phyloP scores from a whole-genome alignment of 495 filamentous ascomycete species.

The Penicillium verhagenii region DNA sequence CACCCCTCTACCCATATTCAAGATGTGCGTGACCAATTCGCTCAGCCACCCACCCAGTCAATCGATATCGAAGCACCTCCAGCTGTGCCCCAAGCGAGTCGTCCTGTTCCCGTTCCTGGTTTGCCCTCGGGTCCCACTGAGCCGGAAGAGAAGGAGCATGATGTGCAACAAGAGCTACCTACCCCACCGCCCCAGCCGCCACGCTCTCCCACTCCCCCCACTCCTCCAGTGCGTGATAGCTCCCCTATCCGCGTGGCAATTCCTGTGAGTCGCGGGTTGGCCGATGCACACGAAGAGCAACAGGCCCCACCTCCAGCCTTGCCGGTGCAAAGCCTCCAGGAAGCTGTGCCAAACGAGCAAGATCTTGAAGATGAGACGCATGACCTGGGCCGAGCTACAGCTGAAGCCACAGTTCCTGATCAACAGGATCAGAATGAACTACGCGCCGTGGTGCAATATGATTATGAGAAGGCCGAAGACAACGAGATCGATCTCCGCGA shows the following conservation, averaged over 20 bases:
- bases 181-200: constrained; percentile 57
- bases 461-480: constrained; percentile 95
- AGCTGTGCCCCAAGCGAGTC: constrained; percentile 36
- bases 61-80: constrained; percentile 10
- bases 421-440: constrained; percentile 44
- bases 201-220: constrained; percentile 60
- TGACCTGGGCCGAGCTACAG: constrained; percentile 63
- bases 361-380: constrained; percentile 63
- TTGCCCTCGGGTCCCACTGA: constrained; percentile 58
- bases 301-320: constrained; percentile 50
- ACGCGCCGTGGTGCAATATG: constrained; percentile 80
- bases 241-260: constrained; percentile 87
- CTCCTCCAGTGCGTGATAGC: constrained; percentile 50
- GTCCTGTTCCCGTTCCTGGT: constrained; percentile 68
- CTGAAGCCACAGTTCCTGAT: constrained; percentile 47
- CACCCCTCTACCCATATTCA: constrained; percentile 58
- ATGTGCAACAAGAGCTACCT: constrained; percentile 43
- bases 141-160: constrained; percentile 36
- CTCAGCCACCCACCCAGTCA: constrained; percentile 60
- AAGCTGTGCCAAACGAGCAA: constrained; percentile 59
- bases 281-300: constrained; percentile 52
- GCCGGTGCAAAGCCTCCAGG: constrained; percentile 56
- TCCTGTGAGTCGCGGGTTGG: constrained; percentile 67
- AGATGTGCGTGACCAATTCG: constrained; percentile 75
- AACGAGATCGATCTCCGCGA: constrained; percentile 94